Evolutionary conservation across 2,329 filamentous ascomycete species (phyloP).

Genomic region (Ilyonectria robusta): DNA sequence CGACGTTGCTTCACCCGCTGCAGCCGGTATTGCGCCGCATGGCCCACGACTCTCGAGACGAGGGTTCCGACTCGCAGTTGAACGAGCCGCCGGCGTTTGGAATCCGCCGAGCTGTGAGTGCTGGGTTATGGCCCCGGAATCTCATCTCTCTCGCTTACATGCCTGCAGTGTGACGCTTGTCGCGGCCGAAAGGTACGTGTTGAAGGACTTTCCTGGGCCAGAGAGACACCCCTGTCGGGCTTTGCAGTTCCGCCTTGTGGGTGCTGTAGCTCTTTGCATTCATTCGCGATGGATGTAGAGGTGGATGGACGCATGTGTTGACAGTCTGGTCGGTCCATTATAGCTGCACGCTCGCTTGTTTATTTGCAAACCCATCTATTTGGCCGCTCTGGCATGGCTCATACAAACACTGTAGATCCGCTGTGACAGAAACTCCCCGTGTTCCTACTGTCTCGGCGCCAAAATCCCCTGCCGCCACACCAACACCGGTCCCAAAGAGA

Average conservation of each 20-base stretch:
- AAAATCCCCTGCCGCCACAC: slow-evolving; percentile 54
- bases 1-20: too few relatives aligned
- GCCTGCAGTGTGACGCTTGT: slow-evolving; percentile 50
- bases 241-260: too few relatives aligned
- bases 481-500: slow-evolving; percentile 51
- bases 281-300: too few relatives aligned
- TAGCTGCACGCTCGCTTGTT: too few relatives aligned
- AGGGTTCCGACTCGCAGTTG: neutral
- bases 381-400: neutral
- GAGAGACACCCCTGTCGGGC: too few relatives aligned
- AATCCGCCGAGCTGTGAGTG: slow-evolving; percentile 39
- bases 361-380: neutral
- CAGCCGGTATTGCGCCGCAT: neutral
- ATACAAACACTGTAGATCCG: slow-evolving; percentile 47
- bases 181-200: slow-evolving; percentile 50
- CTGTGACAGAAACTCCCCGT: slow-evolving; percentile 55
- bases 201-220: too few relatives aligned
- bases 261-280: too few relatives aligned
- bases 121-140: slow-evolving; percentile 26
- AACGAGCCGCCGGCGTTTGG: slow-evolving; percentile 7
- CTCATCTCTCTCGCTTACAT: neutral
- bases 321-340: too few relatives aligned
- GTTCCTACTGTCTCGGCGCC: slow-evolving; percentile 53
- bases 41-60: neutral
- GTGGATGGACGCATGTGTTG: too few relatives aligned